Evolutionary conservation across 2,329 filamentous ascomycete species (phyloP), one percentile per base, ranked within the genome.

Genomic region (Tympanopsis confertula): DNA sequence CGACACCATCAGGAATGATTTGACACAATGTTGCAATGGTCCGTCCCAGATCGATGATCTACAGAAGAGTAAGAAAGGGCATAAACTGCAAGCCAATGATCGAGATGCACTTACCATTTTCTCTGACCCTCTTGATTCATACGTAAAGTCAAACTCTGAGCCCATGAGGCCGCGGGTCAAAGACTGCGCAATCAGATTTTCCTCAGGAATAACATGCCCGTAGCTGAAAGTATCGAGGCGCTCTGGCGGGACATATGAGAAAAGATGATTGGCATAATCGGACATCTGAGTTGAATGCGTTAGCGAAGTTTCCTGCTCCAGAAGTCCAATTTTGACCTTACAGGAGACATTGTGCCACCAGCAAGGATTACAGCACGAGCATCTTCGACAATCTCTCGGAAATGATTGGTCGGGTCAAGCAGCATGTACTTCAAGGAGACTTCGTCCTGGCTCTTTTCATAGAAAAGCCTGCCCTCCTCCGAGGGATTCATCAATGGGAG

Each of bases 331-430:
- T 13, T 10, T 33, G 17, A 12, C 10, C 30, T 13, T 33, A 33
- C 30, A 4, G 81, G 80, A 18, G 80, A 83, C 81, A 86, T 85
- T 4, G 81, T 86, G 7, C 81, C 81, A 39, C 81, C 81, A 4
- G 78, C 80, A 19, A 86, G 55, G 22, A 86, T 72, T 2, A 86
- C 76, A 4, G 80, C 72, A 39, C 77, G 65, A 12, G 80, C 77
- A 44, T 81, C 70, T 42, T 80, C 69, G 5, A 83, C 78, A 37
- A 85, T 73, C 19, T 81, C 73, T 36, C 69, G 69, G 52, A 86
- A 85, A 50, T 82, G 74, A 46, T 76, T 69, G 1, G 79, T 78
- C 1, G 81, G 79, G 47, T 85, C 78, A 2, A 86, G 66, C 17
- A 85, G 67, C 62, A 81, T 70, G 50, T 83, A 86, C 47, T 68